These are phyloP conservation scores for Prototheca stagnorum DNA, from an alignment of 163 green algal genomes.

Conservation along the genomic window DNA sequence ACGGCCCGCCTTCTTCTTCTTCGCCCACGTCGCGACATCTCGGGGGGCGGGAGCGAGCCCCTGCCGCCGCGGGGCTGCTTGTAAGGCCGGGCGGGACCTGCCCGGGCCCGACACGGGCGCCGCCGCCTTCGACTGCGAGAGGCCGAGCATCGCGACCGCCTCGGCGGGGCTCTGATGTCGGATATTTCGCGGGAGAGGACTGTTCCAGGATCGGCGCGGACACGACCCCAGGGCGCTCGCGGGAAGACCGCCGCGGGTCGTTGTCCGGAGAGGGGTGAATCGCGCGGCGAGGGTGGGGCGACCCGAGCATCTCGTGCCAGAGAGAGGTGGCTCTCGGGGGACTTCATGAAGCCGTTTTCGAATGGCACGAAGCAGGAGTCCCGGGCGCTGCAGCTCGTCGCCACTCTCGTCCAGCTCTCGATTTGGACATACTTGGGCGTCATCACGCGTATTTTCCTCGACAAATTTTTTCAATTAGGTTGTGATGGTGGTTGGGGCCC, in stretches of 20 bases:
- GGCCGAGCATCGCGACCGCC: background rate
- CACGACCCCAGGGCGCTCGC: too few relatives aligned
- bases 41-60: conserved; percentile 2
- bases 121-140: background rate
- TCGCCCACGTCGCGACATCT: conserved; percentile 52
- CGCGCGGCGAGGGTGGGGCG: too few relatives aligned
- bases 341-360: background rate
- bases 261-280: conserved; percentile 7
- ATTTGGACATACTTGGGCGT: conserved; percentile 42
- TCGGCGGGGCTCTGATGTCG: background rate
- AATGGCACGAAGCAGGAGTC: background rate
- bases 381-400: background rate
- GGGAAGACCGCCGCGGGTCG: background rate
- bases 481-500: conserved; percentile 30
- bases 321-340: too few relatives aligned
- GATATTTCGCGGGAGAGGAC: background rate
- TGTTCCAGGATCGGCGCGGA: background rate
- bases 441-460: conserved; percentile 32
- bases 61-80: too few relatives aligned
- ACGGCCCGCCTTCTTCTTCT: conserved; percentile 84
- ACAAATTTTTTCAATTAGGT: conserved; percentile 33
- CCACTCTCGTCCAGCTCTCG: conserved; percentile 14
- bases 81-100: too few relatives aligned
- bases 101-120: too few relatives aligned
- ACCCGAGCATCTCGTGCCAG: too few relatives aligned